These are phyloP conservation scores for Crepidotus sp. DNA, from an alignment of 1,284 basidiomycete species.

Conservation along the genomic window DNA sequence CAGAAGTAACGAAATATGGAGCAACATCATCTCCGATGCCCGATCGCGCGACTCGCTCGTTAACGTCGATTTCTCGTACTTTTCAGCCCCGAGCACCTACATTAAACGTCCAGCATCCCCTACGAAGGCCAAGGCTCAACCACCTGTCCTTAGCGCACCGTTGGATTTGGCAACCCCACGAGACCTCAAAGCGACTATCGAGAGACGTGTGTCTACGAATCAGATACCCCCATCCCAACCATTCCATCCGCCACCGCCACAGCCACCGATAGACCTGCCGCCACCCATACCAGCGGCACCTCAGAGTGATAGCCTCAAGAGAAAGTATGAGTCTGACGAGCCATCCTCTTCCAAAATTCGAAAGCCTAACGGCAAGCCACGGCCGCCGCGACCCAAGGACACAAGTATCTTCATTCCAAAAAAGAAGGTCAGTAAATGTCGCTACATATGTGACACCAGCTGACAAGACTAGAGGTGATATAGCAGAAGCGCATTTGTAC, in stretches of 20 bases:
- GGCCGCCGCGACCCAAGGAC: slow-evolving; percentile 20
- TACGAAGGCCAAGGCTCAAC: slow-evolving; percentile 3
- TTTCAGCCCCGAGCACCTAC: slow-evolving; percentile 22
- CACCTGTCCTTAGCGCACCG: slow-evolving; percentile 10
- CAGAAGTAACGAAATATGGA: slow-evolving; percentile 78
- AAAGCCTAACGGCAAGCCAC: slow-evolving; percentile 34
- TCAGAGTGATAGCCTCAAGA: slow-evolving; percentile 3
- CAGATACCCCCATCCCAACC: neutral
- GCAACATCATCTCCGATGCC: slow-evolving; percentile 71
- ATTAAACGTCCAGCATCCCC: slow-evolving; percentile 8
- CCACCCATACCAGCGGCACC: neutral
- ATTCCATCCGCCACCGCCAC: neutral
- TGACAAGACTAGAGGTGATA: slow-evolving; percentile 4
- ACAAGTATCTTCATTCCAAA: slow-evolving; percentile 44
- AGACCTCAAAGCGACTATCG: slow-evolving; percentile 22
- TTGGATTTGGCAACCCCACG: slow-evolving; percentile 27
- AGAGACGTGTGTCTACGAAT: slow-evolving; percentile 6
- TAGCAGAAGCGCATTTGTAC: neutral
- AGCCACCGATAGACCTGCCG: neutral
- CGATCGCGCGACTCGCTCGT: slow-evolving; percentile 33
- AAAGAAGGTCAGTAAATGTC: slow-evolving; percentile 23
- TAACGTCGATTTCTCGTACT: slow-evolving; percentile 28
- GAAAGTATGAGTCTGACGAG: slow-evolving; percentile 14
- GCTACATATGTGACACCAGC: neutral
- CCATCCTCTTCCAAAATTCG: slow-evolving; percentile 11